Evolutionary conservation across 2,329 filamentous ascomycete genomes (phyloP).

Genomic region (Apiospora marii): DNA sequence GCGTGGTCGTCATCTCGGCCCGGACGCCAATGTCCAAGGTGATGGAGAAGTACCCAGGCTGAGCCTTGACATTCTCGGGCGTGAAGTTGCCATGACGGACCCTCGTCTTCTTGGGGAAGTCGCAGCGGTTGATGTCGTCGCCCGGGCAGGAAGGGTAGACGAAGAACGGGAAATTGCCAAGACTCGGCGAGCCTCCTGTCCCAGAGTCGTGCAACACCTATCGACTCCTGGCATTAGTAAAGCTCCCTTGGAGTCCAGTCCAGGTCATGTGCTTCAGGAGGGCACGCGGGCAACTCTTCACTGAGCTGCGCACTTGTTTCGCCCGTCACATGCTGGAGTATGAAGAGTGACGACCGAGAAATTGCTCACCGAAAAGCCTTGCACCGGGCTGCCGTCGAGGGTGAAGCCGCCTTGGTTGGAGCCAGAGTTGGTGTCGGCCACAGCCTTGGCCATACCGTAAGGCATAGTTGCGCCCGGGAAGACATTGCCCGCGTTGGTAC

Average conservation of each 20-base stretch:
- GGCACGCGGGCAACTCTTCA: not conserved
- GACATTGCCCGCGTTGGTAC: slow-evolving; percentile 55
- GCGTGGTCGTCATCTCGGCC: slow-evolving; percentile 72
- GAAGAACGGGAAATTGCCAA: slow-evolving; percentile 79
- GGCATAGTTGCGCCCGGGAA: slow-evolving; percentile 51
- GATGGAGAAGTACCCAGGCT: slow-evolving; percentile 72
- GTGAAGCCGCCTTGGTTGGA: slow-evolving; percentile 67
- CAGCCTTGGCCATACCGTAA: slow-evolving; percentile 61
- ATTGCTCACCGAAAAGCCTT: slow-evolving; percentile 56
- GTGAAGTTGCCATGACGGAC: slow-evolving; percentile 53
- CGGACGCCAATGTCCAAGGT: slow-evolving; percentile 63
- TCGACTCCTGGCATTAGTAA: not conserved
- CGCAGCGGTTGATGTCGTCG: slow-evolving; percentile 68
- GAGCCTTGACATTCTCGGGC: slow-evolving; percentile 60
- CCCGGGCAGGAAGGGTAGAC: slow-evolving; percentile 67
- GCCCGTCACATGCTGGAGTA: not conserved
- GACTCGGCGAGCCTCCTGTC: slow-evolving; percentile 64
- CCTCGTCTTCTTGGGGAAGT: slow-evolving; percentile 59
- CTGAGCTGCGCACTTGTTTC: not conserved
- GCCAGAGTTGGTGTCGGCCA: slow-evolving; percentile 60
- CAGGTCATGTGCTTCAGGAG: not conserved
- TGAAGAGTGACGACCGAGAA: not conserved
- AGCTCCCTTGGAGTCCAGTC: not conserved
- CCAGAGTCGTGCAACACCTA: slow-evolving; percentile 63
- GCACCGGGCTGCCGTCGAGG: slow-evolving; percentile 56